Conservation (phyloP, 331 rosid species). For the Rosa hybrid region DNA sequence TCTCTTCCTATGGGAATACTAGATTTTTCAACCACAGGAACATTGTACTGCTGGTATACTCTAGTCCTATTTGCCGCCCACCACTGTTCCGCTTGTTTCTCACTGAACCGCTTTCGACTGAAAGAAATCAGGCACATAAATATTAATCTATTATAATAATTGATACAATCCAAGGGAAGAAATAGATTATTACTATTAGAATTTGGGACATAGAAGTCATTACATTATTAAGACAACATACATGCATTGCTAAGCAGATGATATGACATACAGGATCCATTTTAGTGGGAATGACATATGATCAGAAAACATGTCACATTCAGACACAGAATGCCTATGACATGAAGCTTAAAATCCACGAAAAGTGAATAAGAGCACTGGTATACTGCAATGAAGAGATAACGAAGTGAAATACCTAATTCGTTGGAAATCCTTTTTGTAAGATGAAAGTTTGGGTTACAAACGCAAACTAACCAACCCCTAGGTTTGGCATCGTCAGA, state of each 20-base stretch:
- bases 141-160: background rate
- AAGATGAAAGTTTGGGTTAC: background rate
- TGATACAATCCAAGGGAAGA: background rate
- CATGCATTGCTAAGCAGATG: background rate
- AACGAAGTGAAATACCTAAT: background rate
- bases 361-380: background rate
- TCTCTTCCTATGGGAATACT: conserved; percentile 26
- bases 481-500: background rate
- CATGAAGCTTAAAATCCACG: background rate
- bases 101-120: conserved; percentile 44
- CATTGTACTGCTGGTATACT: conserved; percentile 40
- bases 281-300: background rate
- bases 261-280: background rate
- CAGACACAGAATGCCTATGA: background rate
- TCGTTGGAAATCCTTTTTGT: background rate
- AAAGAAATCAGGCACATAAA: conserved; percentile 2
- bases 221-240: background rate
- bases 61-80: conserved; percentile 39
- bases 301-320: background rate
- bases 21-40: conserved; percentile 33
- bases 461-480: background rate
- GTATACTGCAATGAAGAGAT: background rate
- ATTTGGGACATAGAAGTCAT: conserved; percentile 4
- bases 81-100: conserved; percentile 45
- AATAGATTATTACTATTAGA: background rate